phyloP scores from a whole-genome alignment of 495 filamentous ascomycete genomes.

The Massariosphaeria phaeospora region DNA sequence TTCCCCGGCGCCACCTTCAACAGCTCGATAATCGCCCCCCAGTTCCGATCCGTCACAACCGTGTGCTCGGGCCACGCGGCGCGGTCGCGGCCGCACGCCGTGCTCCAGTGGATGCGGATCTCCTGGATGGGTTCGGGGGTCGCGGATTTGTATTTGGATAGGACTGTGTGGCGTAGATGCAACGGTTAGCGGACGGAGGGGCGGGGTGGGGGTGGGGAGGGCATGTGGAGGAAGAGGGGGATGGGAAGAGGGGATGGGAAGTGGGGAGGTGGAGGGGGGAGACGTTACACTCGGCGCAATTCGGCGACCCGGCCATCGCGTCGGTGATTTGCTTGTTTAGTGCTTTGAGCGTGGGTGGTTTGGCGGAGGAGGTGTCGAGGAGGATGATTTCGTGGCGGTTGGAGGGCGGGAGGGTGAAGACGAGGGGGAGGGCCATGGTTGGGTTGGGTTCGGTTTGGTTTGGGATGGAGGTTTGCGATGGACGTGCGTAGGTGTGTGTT shows the following conservation, averaged over 20 bases:
- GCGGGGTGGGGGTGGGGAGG: background rate
- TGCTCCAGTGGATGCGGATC: slow-evolving; percentile 17
- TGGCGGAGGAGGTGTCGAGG: slow-evolving; percentile 12
- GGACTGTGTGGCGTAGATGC: slow-evolving; percentile 9
- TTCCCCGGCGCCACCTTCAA: slow-evolving; percentile 16
- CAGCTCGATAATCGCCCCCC: slow-evolving; percentile 13
- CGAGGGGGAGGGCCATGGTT: slow-evolving; percentile 18
- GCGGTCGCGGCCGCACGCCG: slow-evolving; percentile 9
- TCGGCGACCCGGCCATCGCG: slow-evolving; percentile 7
- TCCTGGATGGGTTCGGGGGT: slow-evolving; percentile 9
- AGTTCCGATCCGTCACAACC: slow-evolving; percentile 22
- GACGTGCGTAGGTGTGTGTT: background rate
- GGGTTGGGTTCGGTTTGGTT: background rate
- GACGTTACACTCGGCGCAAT: slow-evolving; percentile 22
- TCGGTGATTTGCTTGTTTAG: slow-evolving; percentile 23
- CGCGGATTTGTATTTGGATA: slow-evolving; percentile 24
- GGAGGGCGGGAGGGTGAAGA: slow-evolving; percentile 25
- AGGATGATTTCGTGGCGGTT: slow-evolving; percentile 27
- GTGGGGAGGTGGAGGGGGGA: background rate
- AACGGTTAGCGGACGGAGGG: background rate
- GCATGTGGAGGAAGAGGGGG: background rate
- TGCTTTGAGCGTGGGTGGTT: slow-evolving; percentile 13
- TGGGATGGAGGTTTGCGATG: background rate
- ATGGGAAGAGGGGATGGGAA: background rate
- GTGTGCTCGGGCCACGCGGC: slow-evolving; percentile 27